Percentiles rank a stretch among this genome's conserved stretches.
phyloP scores from a whole-genome alignment of 1,284 basidiomycete species.

The Irpex sp. region DNA sequence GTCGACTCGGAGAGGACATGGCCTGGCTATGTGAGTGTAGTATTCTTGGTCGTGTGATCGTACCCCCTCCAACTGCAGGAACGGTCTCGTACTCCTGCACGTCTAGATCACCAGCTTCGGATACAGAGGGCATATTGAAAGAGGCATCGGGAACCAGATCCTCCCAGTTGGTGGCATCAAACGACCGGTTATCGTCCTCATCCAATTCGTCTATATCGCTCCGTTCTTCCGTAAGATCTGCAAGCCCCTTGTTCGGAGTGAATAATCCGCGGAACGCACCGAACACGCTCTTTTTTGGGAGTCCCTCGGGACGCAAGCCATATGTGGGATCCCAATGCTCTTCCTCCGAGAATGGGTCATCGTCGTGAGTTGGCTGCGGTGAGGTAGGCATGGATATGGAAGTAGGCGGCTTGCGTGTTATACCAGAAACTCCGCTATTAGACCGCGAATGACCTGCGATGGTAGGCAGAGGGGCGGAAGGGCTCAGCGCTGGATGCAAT shows the following conservation, averaged over 20 bases:
- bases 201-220: slow-evolving; percentile 40
- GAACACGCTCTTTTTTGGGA: slow-evolving; percentile 73
- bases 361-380: slow-evolving; percentile 27
- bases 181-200: slow-evolving; percentile 41
- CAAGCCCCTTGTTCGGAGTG: slow-evolving; percentile 61
- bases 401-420: slow-evolving; percentile 18
- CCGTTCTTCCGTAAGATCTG: slow-evolving; percentile 72
- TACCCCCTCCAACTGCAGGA: slow-evolving; percentile 63
- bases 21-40: slow-evolving; percentile 51
- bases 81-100: slow-evolving; percentile 34
- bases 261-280: slow-evolving; percentile 70
- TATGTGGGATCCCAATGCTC: slow-evolving; percentile 96
- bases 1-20: slow-evolving; percentile 18
- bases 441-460: slow-evolving; percentile 19
- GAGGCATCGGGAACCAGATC: slow-evolving; percentile 35
- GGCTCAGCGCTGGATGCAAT: slow-evolving; percentile 13
- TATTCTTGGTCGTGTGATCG: slow-evolving; percentile 55
- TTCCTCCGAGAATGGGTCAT: slow-evolving; percentile 67
- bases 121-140: slow-evolving; percentile 25
- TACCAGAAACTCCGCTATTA: slow-evolving; percentile 9
- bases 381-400: slow-evolving; percentile 13
- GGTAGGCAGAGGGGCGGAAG: slow-evolving; percentile 15
- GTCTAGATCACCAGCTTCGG: slow-evolving; percentile 18
- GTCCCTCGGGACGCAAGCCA: slow-evolving; percentile 88
- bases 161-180: slow-evolving; percentile 66